These are phyloP conservation scores for Saturnispora hagleri DNA, from an alignment of 805 yeast species.

Conservation along the genomic window DNA sequence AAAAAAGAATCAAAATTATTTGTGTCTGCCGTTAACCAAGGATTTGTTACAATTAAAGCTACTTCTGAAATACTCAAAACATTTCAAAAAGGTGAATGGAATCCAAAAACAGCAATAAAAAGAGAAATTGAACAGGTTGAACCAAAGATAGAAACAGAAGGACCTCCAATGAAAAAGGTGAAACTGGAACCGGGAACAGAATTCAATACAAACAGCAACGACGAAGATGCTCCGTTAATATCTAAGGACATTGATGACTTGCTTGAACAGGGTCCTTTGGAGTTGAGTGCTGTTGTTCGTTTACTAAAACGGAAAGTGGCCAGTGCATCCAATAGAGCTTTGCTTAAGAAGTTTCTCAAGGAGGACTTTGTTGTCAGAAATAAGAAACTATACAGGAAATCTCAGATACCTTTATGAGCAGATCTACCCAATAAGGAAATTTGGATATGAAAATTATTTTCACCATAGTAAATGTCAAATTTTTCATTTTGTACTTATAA, in stretches of 20 bases:
- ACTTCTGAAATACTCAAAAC: slow-evolving; percentile 47
- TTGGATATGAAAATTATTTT: background rate
- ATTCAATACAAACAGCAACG: background rate
- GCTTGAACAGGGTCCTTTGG: slow-evolving; percentile 45
- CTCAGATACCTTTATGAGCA: background rate
- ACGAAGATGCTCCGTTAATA: slow-evolving; percentile 27
- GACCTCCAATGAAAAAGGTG: slow-evolving; percentile 25
- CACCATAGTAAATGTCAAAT: background rate
- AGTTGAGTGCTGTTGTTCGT: slow-evolving; percentile 47
- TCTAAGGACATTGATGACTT: slow-evolving; percentile 63
- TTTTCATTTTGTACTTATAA: background rate
- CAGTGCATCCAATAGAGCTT: slow-evolving; percentile 48
- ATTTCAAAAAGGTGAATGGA: slow-evolving; percentile 83
- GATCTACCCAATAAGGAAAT: background rate
- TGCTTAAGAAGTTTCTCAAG: slow-evolving; percentile 37
- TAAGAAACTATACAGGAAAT: slow-evolving; percentile 22
- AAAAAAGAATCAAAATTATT: slow-evolving; percentile 20
- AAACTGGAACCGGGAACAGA: slow-evolving; percentile 14
- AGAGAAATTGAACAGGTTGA: slow-evolving; percentile 17
- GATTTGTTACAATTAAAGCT: slow-evolving; percentile 56
- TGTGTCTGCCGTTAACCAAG: slow-evolving; percentile 37
- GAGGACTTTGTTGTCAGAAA: slow-evolving; percentile 25
- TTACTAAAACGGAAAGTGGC: slow-evolving; percentile 53
- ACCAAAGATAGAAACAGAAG: background rate
- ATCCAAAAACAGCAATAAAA: slow-evolving; percentile 42